Conservation (phyloP, 2,329 filamentous ascomycete genomes). For the Diaporthe velutina region DNA sequence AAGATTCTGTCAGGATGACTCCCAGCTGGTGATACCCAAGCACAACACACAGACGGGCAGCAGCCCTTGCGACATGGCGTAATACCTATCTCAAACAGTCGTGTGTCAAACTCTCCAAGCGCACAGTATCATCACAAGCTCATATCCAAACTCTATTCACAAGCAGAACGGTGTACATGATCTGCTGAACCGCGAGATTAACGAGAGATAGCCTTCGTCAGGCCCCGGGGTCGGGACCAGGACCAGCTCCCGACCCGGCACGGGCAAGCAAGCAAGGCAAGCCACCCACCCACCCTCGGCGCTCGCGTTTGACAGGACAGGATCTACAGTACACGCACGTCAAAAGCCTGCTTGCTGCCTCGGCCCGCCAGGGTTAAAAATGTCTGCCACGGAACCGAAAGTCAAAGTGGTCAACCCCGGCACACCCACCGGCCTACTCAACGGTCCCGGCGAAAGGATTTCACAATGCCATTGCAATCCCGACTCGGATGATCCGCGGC, state of each 20-base stretch:
- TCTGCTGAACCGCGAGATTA: conserved; percentile 5
- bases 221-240: conserved; percentile 7
- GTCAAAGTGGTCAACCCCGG: not conserved
- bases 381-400: conserved; percentile 13
- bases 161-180: not conserved
- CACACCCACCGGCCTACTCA: conserved; percentile 9
- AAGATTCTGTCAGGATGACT: not conserved
- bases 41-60: not conserved
- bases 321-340: conserved; percentile 7
- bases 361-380: conserved; percentile 1
- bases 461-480: not conserved
- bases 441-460: conserved; percentile 1
- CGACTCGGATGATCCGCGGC: not conserved
- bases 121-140: not conserved
- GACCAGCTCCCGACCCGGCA: conserved; percentile 10
- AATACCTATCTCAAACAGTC: not conserved
- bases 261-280: too few relatives aligned
- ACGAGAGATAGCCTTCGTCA: conserved; percentile 16
- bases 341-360: not conserved
- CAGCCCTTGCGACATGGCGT: not conserved
- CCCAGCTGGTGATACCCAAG: not conserved
- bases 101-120: not conserved
- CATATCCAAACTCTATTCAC: not conserved
- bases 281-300: conserved; percentile 4
- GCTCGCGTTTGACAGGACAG: conserved; percentile 22